Evolutionary conservation across 2,329 filamentous ascomycete species (phyloP).

Genomic region (Sporothrix phasma): DNA sequence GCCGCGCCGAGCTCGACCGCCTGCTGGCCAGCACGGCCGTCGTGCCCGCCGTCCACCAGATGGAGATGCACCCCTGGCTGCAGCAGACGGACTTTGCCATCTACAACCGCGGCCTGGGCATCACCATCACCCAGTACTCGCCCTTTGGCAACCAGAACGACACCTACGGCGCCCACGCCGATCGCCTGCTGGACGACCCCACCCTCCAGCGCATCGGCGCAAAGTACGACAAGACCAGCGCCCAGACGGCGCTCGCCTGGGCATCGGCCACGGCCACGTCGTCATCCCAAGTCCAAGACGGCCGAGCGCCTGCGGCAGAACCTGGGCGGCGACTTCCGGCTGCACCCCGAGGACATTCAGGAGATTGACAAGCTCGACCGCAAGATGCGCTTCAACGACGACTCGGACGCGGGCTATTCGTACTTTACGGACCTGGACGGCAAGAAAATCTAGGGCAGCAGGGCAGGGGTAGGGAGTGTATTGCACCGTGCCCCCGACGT

Average conservation of each 20-base stretch:
- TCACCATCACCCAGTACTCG: constrained; percentile 55
- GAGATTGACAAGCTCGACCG: constrained; percentile 2
- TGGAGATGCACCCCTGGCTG: constrained; percentile 57
- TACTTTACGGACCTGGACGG: constrained; percentile 2
- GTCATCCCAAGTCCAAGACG: constrained; percentile 61
- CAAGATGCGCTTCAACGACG: constrained; percentile 7
- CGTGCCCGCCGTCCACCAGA: constrained; percentile 46
- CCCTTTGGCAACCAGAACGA: constrained; percentile 47
- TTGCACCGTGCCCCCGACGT: no score
- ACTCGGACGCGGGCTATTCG: constrained; percentile 1
- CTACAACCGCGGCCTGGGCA: constrained; percentile 46
- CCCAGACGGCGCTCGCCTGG: constrained; percentile 79
- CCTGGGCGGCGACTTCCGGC: background rate
- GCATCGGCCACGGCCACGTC: constrained; percentile 67
- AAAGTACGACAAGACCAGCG: constrained; percentile 60
- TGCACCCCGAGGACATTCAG: constrained; percentile 2
- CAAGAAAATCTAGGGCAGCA: background rate
- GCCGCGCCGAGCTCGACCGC: constrained; percentile 48
- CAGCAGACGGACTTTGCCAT: constrained; percentile 47
- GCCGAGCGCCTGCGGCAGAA: constrained; percentile 51
- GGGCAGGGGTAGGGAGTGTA: no score
- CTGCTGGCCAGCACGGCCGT: constrained; percentile 35
- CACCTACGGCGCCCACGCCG: background rate
- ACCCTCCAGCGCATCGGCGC: constrained; percentile 53
- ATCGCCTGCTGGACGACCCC: constrained; percentile 40